These are phyloP conservation scores for Pelargonium myrrhifolium DNA, from an alignment of 441 rosid species.

Conservation along the genomic window DNA sequence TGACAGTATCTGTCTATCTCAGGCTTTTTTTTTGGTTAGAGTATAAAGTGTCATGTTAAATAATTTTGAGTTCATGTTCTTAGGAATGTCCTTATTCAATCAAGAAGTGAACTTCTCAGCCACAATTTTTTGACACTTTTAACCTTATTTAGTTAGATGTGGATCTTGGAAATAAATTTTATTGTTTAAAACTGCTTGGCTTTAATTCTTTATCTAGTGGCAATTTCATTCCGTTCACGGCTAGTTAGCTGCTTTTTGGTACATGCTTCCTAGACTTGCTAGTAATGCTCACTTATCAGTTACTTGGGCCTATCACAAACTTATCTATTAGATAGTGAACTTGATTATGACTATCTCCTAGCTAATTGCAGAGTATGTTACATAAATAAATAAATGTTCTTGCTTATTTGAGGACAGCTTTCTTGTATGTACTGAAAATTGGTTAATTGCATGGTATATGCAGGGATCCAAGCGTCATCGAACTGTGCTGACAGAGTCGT, in stretches of 20 bases:
- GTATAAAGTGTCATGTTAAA: neutral
- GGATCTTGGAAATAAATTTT: neutral
- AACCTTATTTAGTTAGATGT: neutral
- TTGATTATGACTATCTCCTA: neutral
- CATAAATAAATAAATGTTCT: no score
- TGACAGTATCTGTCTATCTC: neutral
- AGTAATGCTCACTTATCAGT: neutral
- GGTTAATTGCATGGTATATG: conserved; percentile 24
- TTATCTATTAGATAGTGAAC: neutral
- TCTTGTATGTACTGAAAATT: conserved; percentile 1
- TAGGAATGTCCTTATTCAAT: neutral
- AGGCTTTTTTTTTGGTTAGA: neutral
- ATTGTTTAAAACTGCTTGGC: neutral
- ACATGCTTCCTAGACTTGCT: neutral
- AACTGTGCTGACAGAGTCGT: conserved; percentile 55
- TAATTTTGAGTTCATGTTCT: neutral
- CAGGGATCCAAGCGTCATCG: conserved; percentile 93
- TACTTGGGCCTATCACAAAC: neutral
- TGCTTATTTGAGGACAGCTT: no score
- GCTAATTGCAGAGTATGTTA: neutral
- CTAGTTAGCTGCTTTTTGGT: neutral
- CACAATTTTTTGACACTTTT: neutral
- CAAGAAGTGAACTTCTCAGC: neutral
- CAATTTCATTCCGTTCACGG: neutral
- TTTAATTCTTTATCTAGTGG: neutral